Conservation (phyloP, 805 yeast species). For the Starmera pachycereana region DNA sequence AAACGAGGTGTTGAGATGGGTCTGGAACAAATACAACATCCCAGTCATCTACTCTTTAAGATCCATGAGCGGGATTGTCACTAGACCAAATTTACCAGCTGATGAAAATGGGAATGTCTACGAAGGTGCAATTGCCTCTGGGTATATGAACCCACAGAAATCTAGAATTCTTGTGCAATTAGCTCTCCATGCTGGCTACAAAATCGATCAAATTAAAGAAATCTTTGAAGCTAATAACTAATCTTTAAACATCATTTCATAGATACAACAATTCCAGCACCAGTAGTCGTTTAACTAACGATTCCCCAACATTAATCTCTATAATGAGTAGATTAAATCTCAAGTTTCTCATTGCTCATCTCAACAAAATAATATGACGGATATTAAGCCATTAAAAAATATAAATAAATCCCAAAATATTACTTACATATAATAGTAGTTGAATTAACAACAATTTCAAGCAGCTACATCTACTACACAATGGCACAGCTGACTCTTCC, state of each 20-base stretch:
- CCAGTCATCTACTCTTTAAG: slow-evolving; percentile 59
- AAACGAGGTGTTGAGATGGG: slow-evolving; percentile 30
- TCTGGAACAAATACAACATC: slow-evolving; percentile 27
- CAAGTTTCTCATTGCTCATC: too few relatives aligned
- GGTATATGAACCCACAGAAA: slow-evolving; percentile 58
- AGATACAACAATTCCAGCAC: too few relatives aligned
- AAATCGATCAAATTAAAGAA: slow-evolving; percentile 23
- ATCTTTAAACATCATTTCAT: too few relatives aligned
- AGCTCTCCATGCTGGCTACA: slow-evolving; percentile 30
- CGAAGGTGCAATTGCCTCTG: slow-evolving; percentile 45
- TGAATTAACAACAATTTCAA: too few relatives aligned
- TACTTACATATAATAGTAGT: too few relatives aligned
- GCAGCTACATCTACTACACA: too few relatives aligned
- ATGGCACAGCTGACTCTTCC: not conserved
- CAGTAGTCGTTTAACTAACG: too few relatives aligned
- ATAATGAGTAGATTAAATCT: too few relatives aligned
- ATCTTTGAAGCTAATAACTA: slow-evolving; percentile 20
- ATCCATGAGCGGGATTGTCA: slow-evolving; percentile 64
- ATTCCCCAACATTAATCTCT: too few relatives aligned
- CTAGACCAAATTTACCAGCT: slow-evolving; percentile 34
- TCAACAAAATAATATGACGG: too few relatives aligned
- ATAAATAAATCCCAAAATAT: too few relatives aligned
- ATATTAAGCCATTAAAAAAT: too few relatives aligned
- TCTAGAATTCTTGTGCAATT: slow-evolving; percentile 48
- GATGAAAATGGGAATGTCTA: slow-evolving; percentile 23